Base-by-base conservation (phyloP, 2,329 filamentous ascomycete genomes). In the Atkinsonella texensis region DNA sequence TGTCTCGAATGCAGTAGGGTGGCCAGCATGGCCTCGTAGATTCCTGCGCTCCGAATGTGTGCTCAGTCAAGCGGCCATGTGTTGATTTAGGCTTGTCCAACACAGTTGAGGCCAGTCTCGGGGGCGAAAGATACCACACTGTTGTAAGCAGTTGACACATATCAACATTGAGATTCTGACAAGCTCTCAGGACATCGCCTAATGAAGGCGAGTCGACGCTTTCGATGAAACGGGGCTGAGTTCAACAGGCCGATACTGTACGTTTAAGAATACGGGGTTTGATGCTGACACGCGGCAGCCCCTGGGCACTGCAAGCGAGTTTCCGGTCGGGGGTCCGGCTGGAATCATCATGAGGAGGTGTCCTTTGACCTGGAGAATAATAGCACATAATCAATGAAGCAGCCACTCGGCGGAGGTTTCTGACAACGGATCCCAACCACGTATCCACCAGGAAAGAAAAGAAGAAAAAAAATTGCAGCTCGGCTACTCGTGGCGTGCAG, bases 401-500 rank as follows among this genome's bases (percentile, higher is more conserved):
- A 45, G 23, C 20, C 42, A 23, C 20, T 45, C n/a, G 15, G 15
- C 42, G 20, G 20, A 45, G 35, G 35, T 12, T 38, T 15, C 15
- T 12, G 15, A 15, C 11, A 10, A 15, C 15, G 3, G 35, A 13
- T 15, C 12, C 11, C 9, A 38, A 38, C 42, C 10, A 32, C 23
- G 18, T 9, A 45, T 45, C 28, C 46, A 18, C 20, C 18, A 20
- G 28, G 28, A 28, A 28, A 28, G 5, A 28, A 28, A 28, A 28
- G 20, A 18, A 15, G 15, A 15, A 10, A 48, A 15, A 6, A 11
- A 9, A 39, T 48, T n/a, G 17, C 42, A n/a, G 38, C 38, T 42
- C 40, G 48, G 39, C 48, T 43, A 9, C 40, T 43, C 28, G 48
- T 49, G 48, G 40, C 39, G 48, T 50, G 42, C 49, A 40, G 31